Percentiles rank a stretch among this genome's conserved stretches.
These are phyloP conservation scores for Novymonas esmeraldas DNA, from an alignment of 208 protist species.

Conservation along the genomic window DNA sequence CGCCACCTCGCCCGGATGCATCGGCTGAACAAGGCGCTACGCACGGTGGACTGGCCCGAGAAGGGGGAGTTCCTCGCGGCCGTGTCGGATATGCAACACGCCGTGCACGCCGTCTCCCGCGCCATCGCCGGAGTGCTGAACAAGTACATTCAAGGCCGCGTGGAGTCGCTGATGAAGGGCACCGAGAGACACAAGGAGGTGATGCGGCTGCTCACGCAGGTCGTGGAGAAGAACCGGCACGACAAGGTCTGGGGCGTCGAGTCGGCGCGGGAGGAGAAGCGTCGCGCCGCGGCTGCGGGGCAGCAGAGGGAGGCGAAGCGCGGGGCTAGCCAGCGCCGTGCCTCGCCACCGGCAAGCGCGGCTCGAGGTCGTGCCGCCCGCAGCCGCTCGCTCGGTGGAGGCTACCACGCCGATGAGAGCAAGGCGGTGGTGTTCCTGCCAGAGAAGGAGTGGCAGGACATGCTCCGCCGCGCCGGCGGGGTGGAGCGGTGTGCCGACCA, in stretches of 20 bases:
- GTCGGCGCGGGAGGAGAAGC: constrained; percentile 34
- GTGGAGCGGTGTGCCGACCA: constrained; percentile 37
- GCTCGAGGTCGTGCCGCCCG: background rate
- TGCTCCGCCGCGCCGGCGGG: constrained; percentile 33
- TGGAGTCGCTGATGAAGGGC: constrained; percentile 73
- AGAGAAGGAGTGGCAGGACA: constrained; percentile 51
- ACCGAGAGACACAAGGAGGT: constrained; percentile 77
- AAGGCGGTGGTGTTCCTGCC: constrained; percentile 46
- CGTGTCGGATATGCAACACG: constrained; percentile 57
- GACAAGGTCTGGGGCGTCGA: constrained; percentile 70
- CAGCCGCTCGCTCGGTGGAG: constrained; percentile 45
- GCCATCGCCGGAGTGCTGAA: constrained; percentile 60
- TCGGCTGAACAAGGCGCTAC: constrained; percentile 68
- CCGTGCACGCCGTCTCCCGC: constrained; percentile 42
- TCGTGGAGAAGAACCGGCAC: constrained; percentile 66
- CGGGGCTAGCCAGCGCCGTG: background rate
- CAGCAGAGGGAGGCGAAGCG: background rate
- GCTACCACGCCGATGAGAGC: constrained; percentile 65
- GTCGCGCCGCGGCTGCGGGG: constrained; percentile 32
- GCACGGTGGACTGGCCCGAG: constrained; percentile 77
- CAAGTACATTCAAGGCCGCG: constrained; percentile 72
- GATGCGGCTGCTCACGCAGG: constrained; percentile 68
- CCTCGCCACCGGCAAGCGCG: background rate
- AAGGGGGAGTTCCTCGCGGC: constrained; percentile 70
- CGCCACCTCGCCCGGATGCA: constrained; percentile 59